phyloP scores from a whole-genome alignment of 2,329 filamentous ascomycete species.

The Cordyceps cateniannulata region DNA sequence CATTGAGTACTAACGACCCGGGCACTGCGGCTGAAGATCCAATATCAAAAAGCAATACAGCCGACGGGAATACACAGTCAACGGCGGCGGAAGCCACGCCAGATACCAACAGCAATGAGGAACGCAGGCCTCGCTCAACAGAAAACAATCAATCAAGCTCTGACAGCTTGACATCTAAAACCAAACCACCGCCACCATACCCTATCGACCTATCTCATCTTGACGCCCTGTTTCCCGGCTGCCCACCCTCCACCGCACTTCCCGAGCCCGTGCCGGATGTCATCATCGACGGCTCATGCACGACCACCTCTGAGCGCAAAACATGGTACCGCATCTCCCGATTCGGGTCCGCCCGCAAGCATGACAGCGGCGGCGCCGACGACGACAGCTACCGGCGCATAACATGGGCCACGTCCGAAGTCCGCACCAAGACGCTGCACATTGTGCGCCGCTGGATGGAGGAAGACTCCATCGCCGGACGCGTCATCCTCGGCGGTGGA shows the following conservation, averaged over 20 bases:
- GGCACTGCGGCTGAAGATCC: neutral
- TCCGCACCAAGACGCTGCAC: constrained; percentile 47
- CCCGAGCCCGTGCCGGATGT: constrained; percentile 37
- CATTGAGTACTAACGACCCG: neutral
- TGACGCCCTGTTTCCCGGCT: constrained; percentile 27
- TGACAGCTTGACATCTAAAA: neutral
- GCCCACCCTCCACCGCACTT: constrained; percentile 20
- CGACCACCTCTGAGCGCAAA: constrained; percentile 51
- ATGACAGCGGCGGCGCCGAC: constrained; percentile 43
- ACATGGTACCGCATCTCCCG: constrained; percentile 60
- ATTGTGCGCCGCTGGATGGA: constrained; percentile 62
- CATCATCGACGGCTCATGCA: constrained; percentile 46
- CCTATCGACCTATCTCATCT: constrained; percentile 29
- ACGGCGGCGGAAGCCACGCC: too few relatives aligned
- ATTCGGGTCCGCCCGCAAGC: constrained; percentile 50
- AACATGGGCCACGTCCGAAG: constrained; percentile 49
- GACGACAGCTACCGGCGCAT: constrained; percentile 55
- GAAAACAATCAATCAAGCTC: neutral
- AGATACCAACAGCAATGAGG: neutral
- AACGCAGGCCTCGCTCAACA: neutral
- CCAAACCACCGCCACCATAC: constrained; percentile 18
- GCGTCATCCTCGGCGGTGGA: constrained; percentile 32
- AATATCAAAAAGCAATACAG: neutral
- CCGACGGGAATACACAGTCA: too few relatives aligned
- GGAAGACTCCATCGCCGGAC: constrained; percentile 52